phyloP scores from a whole-genome alignment of 2,329 filamentous ascomycete species.

The Verticillium longisporum region DNA sequence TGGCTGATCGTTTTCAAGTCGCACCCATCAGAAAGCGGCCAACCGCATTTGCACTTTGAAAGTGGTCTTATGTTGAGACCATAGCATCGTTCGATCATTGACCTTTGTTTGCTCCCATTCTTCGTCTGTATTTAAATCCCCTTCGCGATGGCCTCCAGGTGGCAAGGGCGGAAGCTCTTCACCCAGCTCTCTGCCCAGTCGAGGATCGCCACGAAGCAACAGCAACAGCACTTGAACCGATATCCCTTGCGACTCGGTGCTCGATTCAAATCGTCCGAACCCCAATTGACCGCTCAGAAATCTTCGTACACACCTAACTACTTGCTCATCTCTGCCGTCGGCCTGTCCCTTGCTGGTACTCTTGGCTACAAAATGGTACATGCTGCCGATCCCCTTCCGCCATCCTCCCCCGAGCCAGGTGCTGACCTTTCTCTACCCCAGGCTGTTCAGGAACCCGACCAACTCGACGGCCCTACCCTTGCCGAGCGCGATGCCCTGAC shows the following conservation, averaged over 20 bases:
- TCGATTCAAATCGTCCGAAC: conserved; percentile 9
- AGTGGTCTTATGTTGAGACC: conserved; percentile 4
- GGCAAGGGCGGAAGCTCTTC: conserved; percentile 2
- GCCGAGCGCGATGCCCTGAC: conserved; percentile 77
- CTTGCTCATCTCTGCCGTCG: conserved; percentile 25
- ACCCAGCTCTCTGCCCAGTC: conserved; percentile 2
- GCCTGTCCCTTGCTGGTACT: conserved; percentile 43
- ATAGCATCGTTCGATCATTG: not conserved
- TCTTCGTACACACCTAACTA: conserved; percentile 5
- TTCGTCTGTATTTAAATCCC: conserved; percentile 1
- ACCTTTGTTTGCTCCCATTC: not conserved
- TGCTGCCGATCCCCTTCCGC: conserved; percentile 1
- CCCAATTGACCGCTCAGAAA: conserved; percentile 7
- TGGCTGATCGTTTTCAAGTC: not conserved
- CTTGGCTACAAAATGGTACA: conserved; percentile 54
- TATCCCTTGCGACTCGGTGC: not conserved
- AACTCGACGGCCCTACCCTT: conserved; percentile 61
- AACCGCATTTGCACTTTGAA: not conserved
- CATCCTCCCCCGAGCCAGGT: conserved; percentile 7
- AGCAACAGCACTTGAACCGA: not conserved
- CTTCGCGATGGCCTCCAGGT: not conserved
- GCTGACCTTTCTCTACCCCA: conserved; percentile 17
- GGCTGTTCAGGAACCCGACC: conserved; percentile 32
- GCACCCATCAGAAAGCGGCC: not conserved
- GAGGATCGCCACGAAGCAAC: not conserved